Evolutionary conservation across 768 basidiomycete genomes (phyloP).

Genomic region (Lactifluus hygrophoroides): DNA sequence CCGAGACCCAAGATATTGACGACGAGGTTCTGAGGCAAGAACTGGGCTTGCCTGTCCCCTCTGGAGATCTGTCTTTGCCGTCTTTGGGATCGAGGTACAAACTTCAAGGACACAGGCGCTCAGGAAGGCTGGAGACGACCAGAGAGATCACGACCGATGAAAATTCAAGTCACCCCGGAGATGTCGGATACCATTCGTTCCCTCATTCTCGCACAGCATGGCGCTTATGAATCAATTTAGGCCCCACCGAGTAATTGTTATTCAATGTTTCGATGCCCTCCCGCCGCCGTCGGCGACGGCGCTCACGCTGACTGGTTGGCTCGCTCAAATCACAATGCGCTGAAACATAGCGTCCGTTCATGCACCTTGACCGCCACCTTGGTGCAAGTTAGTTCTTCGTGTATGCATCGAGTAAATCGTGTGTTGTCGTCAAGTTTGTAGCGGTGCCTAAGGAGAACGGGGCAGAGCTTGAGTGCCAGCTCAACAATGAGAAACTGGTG

Average conservation of each 20-base stretch:
- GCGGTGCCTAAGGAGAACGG: not conserved
- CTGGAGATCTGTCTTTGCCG: not conserved
- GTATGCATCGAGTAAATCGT: not conserved
- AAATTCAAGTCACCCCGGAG: too few species aligned
- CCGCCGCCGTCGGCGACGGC: too few species aligned
- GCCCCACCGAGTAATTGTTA: not conserved
- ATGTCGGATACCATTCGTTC: too few species aligned
- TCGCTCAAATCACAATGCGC: not conserved
- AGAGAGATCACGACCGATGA: too few species aligned
- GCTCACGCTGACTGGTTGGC: not conserved
- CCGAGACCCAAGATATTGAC: not conserved
- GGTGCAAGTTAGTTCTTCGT: not conserved
- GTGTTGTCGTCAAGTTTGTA: not conserved
- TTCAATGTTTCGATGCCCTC: not conserved
- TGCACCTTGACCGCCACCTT: not conserved
- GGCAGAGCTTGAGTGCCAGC: not conserved
- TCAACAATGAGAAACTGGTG: not conserved
- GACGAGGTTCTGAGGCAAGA: not conserved
- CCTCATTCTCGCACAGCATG: not conserved
- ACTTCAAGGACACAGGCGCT: not conserved
- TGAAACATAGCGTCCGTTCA: not conserved
- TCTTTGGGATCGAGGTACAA: not conserved
- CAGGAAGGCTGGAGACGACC: too few species aligned
- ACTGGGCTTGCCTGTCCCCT: not conserved
- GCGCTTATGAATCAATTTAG: not conserved